Evolutionary conservation across 2,329 filamentous ascomycete species (phyloP), one percentile per base, ranked within the genome.

Genomic region (Diaporthe longicolla): DNA sequence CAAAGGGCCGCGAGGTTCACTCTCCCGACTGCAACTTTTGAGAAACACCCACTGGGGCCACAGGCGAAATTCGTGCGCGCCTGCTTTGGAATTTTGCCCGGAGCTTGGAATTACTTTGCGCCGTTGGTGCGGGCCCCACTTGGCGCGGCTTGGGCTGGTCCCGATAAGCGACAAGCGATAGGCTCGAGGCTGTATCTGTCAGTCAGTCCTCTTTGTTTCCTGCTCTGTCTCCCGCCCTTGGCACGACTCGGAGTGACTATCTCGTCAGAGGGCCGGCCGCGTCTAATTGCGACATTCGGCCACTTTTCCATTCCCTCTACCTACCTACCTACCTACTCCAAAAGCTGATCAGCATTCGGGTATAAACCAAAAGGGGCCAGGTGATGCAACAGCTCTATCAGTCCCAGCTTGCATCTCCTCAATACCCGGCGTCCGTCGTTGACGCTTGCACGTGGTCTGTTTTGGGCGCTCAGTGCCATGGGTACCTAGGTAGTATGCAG

Each of bases 11-110:
- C 59, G 52, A 69, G 52, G 59, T 70, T 73, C 71, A 21, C 65
- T 71, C 57, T 52, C 21, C 70, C 59, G 57, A 54, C 69, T 71
- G 21, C 70, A 71, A 71, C 70, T 71, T 71, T 71, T 71, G 70
- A 61, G 45, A 71, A 55, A 43, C 57, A 17, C 45, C 57, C 45
- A 29, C 32, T 43, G 57, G 70, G 70, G 24, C 29, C 29, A 32
- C 70, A 29, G 37, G 70, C 70, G 59, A 71, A 71, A 71, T 63
- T 71, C 59, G 70, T 71, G 70, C 57, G 70, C 70, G 70, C 70
- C 59, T 37, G 57, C 57, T n/a, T n/a, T 55, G 26, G 50, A 24
- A 40, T 29, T 71, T 63, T 54, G 52, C 21, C 37, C 70, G 70
- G 57, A 71, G 70, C 57, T 19, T 32, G 70, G 70, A 45, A 54